Base-by-base conservation (phyloP, 345 rosid species). In the Aurinia saxatilis region DNA sequence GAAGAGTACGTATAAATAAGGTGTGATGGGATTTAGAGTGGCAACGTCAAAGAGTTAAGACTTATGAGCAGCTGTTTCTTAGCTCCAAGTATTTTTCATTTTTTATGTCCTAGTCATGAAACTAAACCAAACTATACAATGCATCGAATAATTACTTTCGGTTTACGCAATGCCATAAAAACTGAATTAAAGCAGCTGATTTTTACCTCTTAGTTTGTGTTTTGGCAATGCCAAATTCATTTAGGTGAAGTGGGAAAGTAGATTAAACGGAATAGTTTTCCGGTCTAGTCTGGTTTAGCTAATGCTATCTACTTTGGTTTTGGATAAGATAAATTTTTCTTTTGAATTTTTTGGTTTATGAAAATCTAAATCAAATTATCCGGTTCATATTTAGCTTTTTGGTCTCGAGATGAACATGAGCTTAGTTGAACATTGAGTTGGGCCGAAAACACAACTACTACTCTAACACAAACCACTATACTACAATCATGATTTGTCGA, bases 1-100 rank as follows among this genome's bases (percentile, higher is more conserved):
- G 68, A 54, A 46, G 44, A 70, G 57, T 54, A 54, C 45, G 74
- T 70, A 70, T 70, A 62, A n/a, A 70, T 70, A 70, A 62, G 68
- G 23, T 17, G 40, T 47, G 51, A 55, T 30, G 63, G 35, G 56
- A 30, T 46, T 70, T 29, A 53, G 7, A 62, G 31, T 70, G 63
- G 50, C 44, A 62, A 70, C 63, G 55, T 70, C 74, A 55, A 70
- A 47, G 51, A 54, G 64, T 70, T 47, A 70, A 61, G n/a, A 39
- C 19, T 42, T 0, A 11, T 19, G 63, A 47, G 68, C 45, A 69
- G 57, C 68, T 61, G 62, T 61, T 21, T 50, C 30, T 50, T 50
- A 41, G 37, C 57, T 58, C 45, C 54, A 41, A 11, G 45, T 25
- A 61, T n/a, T 10, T 68, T 23, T 50, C 53, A 21, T 48, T 18